Evolutionary conservation across 2,329 filamentous ascomycete genomes (phyloP), one percentile per base, ranked within the genome.

Genomic region (Ophiocordyceps camponoti-rufipedis): DNA sequence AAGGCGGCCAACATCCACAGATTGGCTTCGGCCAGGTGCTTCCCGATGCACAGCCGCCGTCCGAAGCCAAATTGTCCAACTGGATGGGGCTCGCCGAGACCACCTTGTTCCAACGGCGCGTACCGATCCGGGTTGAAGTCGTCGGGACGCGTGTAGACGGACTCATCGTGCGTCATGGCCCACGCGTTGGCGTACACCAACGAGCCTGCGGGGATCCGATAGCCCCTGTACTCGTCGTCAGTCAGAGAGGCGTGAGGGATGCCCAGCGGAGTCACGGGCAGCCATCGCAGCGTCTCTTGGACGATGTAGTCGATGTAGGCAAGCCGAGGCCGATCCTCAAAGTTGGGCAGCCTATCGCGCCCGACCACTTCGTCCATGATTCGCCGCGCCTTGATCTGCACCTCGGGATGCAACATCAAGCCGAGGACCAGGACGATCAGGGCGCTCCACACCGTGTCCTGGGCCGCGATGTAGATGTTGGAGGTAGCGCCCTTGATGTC

Each of bases 171-270:
- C 23, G 60, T 64, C 64, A 69, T 73, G 44, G 65, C 65, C 12
- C 59, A 56, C n/a, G 61, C 55, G 45, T 68, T 71, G 29, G 64
- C 62, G 45, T 62, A 61, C 6, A 69, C 55, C 16, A 65, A 54
- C 5, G 64, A 62, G 3, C 74, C 75, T n/a, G 67, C 69, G 10
- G 72, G 73, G 44, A 79, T 75, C 47, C 68, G 66, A 56, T 73
- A 71, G 32, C 67, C 73, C 18, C 70, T 61, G 52, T 78, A 79
- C 11, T 68, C 60, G 46, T 79, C 75, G 43, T 78, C 74, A 42
- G 68, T 56, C 1, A 70, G 61, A 13, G 70, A 64, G 41, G 60
- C 65, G 54, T 79, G 75, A 2, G 75, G 74, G 33, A 78, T 68
- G 3, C 68, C 70, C 2, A 72, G 54, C 1, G 69, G 68, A 12